Percentiles rank a stretch among this genome's conserved stretches.
phyloP scores from a whole-genome alignment of 1,284 basidiomycete genomes.

The Vanrija sp. region DNA sequence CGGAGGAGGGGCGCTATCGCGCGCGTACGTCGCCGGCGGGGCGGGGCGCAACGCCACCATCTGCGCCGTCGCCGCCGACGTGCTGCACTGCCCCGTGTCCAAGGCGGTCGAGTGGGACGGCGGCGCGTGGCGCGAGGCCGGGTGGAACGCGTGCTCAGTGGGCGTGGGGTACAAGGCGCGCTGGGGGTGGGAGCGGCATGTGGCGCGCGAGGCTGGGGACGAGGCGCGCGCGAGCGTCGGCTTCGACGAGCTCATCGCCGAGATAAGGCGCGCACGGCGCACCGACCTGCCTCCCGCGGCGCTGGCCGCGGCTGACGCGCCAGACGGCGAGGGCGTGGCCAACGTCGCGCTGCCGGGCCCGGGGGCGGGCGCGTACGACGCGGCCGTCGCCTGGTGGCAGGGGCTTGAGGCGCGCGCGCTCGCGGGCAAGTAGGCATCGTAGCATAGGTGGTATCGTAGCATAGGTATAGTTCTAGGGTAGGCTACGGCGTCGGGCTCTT shows the following conservation, averaged over 20 bases:
- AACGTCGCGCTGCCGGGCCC: slow-evolving; percentile 25
- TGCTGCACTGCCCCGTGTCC: slow-evolving; percentile 68
- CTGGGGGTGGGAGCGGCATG: slow-evolving; percentile 40
- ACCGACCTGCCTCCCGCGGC: slow-evolving; percentile 30
- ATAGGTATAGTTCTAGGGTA: too few relatives aligned
- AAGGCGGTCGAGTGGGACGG: slow-evolving; percentile 36
- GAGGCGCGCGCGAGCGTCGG: not conserved
- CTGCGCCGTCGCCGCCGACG: slow-evolving; percentile 69
- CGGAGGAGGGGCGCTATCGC: slow-evolving; percentile 57
- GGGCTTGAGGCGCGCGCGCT: slow-evolving; percentile 26
- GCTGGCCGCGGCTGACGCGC: slow-evolving; percentile 9
- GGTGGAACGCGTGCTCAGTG: slow-evolving; percentile 45
- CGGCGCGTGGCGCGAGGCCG: slow-evolving; percentile 26
- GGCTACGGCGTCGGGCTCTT: too few relatives aligned
- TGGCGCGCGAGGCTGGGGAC: slow-evolving; percentile 1
- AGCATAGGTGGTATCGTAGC: too few relatives aligned
- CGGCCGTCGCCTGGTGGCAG: slow-evolving; percentile 27
- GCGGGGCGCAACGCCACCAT: slow-evolving; percentile 71
- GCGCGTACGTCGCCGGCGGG: slow-evolving; percentile 75
- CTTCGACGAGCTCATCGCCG: slow-evolving; percentile 14
- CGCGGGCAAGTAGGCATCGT: not conserved
- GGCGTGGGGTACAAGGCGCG: slow-evolving; percentile 46
- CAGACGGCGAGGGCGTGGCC: slow-evolving; percentile 30
- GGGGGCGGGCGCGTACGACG: slow-evolving; percentile 21
- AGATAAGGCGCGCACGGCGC: slow-evolving; percentile 19